Conservation (phyloP, 164 flowering plant species). For the Taxillus chinensis region DNA sequence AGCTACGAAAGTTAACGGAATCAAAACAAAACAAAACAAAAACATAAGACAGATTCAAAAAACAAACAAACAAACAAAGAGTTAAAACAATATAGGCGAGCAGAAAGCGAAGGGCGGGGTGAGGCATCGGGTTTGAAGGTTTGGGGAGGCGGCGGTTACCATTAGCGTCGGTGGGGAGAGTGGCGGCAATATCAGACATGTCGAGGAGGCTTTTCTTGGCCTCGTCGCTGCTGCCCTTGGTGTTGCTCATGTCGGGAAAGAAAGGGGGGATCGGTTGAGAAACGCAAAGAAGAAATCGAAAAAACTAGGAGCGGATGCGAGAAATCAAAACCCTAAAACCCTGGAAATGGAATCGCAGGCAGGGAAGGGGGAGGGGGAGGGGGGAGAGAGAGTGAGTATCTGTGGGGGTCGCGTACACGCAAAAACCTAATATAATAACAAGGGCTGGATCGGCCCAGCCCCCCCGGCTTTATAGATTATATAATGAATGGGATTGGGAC, state of each 20-base stretch:
- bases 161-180: slow-evolving; percentile 21
- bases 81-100: neutral
- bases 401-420: too few relatives aligned
- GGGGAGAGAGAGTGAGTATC: too few relatives aligned
- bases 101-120: neutral
- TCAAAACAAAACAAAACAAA: neutral
- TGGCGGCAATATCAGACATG: slow-evolving; percentile 39
- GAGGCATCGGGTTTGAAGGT: neutral
- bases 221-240: neutral
- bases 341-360: neutral
- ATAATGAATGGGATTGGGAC: too few relatives aligned
- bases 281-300: neutral
- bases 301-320: neutral
- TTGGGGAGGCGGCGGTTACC: slow-evolving; percentile 3
- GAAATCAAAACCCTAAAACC: slow-evolving; percentile 1
- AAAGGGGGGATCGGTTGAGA: neutral
- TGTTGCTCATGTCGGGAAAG: neutral
- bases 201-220: slow-evolving; percentile 27
- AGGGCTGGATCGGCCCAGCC: too few relatives aligned
- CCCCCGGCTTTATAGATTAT: too few relatives aligned
- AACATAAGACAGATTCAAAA: neutral
- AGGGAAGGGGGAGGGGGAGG: neutral
- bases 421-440: too few relatives aligned
- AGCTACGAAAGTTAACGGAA: slow-evolving; percentile 20
- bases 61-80: neutral